Evolutionary conservation across 2,329 filamentous ascomycete genomes (phyloP).

Genomic region (Incumbomyces lentus): DNA sequence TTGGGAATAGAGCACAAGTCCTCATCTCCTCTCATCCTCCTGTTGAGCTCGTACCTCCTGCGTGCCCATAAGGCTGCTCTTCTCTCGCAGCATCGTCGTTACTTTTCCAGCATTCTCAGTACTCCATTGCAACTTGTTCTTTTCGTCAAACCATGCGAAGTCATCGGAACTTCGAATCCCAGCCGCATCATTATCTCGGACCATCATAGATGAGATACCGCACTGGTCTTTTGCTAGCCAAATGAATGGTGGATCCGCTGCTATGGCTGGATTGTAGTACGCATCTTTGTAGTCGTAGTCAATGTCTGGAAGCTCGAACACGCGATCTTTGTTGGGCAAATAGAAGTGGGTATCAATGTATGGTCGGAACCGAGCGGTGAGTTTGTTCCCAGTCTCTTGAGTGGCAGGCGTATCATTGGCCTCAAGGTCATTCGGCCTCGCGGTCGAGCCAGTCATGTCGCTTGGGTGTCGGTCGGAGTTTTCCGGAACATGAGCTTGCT

Average conservation of each 20-base stretch:
- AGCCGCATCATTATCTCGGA: slow-evolving; percentile 59
- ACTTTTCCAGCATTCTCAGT: slow-evolving; percentile 31
- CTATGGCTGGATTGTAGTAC: slow-evolving; percentile 63
- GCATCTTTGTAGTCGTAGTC: slow-evolving; percentile 59
- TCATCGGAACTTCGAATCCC: slow-evolving; percentile 67
- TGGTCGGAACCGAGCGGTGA: slow-evolving; percentile 3
- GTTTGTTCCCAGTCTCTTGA: slow-evolving; percentile 2
- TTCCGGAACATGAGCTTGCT: slow-evolving; percentile 29
- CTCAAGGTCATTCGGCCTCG: background rate
- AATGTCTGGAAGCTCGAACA: slow-evolving; percentile 27
- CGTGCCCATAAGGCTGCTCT: background rate
- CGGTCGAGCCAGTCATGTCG: slow-evolving; percentile 3
- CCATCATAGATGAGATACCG: slow-evolving; percentile 65
- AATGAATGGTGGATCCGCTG: slow-evolving; percentile 51
- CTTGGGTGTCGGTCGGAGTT: slow-evolving; percentile 15
- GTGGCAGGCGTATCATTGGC: background rate
- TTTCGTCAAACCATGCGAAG: slow-evolving; percentile 58
- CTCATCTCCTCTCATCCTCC: background rate
- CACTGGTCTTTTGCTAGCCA: slow-evolving; percentile 73
- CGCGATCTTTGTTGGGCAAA: slow-evolving; percentile 13
- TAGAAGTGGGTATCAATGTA: slow-evolving; percentile 12
- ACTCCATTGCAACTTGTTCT: slow-evolving; percentile 56
- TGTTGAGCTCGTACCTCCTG: background rate
- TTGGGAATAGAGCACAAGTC: no score
- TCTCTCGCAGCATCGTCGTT: background rate